Percentiles rank a stretch among this genome's conserved stretches.
phyloP scores from a whole-genome alignment of 495 filamentous ascomycete genomes.

The Penicillium egyptiacum region DNA sequence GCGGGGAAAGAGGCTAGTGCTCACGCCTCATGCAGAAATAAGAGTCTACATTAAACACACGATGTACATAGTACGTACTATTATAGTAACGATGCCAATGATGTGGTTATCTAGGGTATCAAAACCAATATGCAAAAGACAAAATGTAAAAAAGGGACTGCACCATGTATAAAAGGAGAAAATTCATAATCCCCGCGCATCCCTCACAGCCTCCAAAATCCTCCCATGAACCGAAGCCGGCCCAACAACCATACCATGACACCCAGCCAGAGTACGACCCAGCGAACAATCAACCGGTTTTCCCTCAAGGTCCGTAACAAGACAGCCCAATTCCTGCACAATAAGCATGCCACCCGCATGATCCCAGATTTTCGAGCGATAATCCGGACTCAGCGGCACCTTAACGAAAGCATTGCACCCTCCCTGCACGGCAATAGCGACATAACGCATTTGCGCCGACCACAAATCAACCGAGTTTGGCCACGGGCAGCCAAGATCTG shows the following conservation, averaged over 20 bases:
- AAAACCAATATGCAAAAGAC: constrained; percentile 6
- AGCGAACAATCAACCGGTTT: constrained; percentile 39
- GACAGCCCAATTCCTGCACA: constrained; percentile 63
- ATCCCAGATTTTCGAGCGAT: constrained; percentile 69
- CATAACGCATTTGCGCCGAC: constrained; percentile 65
- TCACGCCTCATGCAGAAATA: constrained; percentile 1
- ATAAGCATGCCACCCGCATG: constrained; percentile 69
- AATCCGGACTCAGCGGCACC: constrained; percentile 52
- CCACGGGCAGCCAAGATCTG: constrained; percentile 46
- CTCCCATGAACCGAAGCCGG: constrained; percentile 39
- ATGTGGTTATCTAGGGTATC: constrained; percentile 13
- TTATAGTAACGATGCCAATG: constrained; percentile 3
- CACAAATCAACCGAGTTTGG: constrained; percentile 56
- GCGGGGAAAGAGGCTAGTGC: constrained; percentile 14
- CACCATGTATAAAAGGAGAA: background rate
- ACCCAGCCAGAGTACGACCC: constrained; percentile 40
- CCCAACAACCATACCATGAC: constrained; percentile 48
- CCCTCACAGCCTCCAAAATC: constrained; percentile 40
- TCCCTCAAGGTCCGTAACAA: constrained; percentile 62
- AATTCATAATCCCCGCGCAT: constrained; percentile 11
- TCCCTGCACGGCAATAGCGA: constrained; percentile 55
- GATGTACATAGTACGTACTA: background rate
- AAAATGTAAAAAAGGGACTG: background rate
- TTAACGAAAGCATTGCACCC: constrained; percentile 62
- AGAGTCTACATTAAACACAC: background rate